phyloP scores from a whole-genome alignment of 2,329 filamentous ascomycete genomes.

The Alternaria triticina region DNA sequence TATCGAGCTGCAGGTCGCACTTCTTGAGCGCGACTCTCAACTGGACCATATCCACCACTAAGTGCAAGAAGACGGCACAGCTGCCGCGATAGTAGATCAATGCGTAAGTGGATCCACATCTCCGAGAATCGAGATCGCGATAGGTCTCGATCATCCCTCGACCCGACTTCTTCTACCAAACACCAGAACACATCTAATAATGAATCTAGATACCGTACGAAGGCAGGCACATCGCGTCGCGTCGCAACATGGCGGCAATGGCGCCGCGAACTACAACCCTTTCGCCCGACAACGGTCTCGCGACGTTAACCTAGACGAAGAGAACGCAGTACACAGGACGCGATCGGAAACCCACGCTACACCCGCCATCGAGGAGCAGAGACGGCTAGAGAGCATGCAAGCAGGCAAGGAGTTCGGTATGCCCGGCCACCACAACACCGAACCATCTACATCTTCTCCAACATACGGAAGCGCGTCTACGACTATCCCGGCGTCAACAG shows the following conservation, averaged over 20 bases:
- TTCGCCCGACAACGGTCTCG: constrained; percentile 40
- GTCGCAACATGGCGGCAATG: constrained; percentile 31
- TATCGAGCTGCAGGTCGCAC: constrained; percentile 1
- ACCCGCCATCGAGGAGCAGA: constrained; percentile 33
- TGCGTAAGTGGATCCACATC: constrained; percentile 34
- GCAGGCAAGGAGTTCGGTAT: constrained; percentile 37
- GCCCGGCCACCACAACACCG: constrained; percentile 39
- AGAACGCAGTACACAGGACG: constrained; percentile 33
- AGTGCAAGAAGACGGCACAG: constrained; percentile 19
- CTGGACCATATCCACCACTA: not conserved
- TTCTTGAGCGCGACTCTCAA: constrained; percentile 6
- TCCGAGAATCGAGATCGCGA: constrained; percentile 7
- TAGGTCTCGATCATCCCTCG: not conserved
- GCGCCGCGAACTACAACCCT: constrained; percentile 41
- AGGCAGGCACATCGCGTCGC: constrained; percentile 46
- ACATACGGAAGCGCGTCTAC: constrained; percentile 19
- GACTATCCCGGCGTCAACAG: constrained; percentile 11
- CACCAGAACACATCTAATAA: constrained; percentile 15
- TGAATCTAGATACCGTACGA: constrained; percentile 42
- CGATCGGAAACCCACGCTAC: constrained; percentile 32
- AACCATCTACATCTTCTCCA: constrained; percentile 30
- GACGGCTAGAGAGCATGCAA: constrained; percentile 29
- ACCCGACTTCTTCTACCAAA: not conserved
- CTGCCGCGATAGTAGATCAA: constrained; percentile 22
- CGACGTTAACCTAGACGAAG: constrained; percentile 34